A percentile compares a stretch with the other conserved stretches of the same genome.
phyloP scores from a whole-genome alignment of 768 basidiomycete genomes.

The Boletus sp. region DNA sequence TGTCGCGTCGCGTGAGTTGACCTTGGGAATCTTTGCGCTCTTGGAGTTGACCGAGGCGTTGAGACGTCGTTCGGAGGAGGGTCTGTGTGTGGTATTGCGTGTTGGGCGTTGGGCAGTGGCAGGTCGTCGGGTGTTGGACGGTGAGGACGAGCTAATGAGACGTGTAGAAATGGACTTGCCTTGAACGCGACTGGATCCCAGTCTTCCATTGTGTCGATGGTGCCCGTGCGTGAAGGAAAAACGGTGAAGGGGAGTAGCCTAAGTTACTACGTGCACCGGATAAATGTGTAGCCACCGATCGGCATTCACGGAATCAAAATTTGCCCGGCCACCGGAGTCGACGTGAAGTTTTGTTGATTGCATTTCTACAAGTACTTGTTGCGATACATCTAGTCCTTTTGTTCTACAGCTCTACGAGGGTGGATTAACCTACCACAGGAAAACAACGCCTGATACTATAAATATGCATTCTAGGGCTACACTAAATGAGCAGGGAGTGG shows the following conservation, averaged over 20 bases:
- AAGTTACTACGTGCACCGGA: background rate
- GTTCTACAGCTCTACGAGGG: background rate
- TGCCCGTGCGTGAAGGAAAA: background rate
- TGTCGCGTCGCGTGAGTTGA: conserved; percentile 60
- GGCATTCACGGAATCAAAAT: background rate
- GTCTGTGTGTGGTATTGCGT: conserved; percentile 36
- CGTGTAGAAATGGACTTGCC: conserved; percentile 14
- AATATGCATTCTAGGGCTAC: conserved; percentile 11
- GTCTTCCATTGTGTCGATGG: conserved; percentile 17
- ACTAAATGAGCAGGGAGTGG: conserved; percentile 16
- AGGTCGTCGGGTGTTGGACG: background rate
- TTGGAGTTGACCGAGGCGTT: conserved; percentile 66
- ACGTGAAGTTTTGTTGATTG: background rate
- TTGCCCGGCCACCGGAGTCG: background rate
- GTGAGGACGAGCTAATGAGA: background rate
- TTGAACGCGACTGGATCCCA: conserved; percentile 33
- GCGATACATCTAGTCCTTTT: background rate
- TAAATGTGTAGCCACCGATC: conserved; percentile 2
- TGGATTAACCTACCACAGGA: background rate
- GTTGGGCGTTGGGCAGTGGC: background rate
- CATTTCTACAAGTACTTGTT: background rate
- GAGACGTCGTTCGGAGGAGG: conserved; percentile 60
- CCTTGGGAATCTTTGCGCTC: conserved; percentile 65
- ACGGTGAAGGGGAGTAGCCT: background rate
- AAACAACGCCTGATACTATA: background rate